Evolutionary conservation across 805 yeast species (phyloP).

Genomic region (Lipomyces spencermartinsiae): DNA sequence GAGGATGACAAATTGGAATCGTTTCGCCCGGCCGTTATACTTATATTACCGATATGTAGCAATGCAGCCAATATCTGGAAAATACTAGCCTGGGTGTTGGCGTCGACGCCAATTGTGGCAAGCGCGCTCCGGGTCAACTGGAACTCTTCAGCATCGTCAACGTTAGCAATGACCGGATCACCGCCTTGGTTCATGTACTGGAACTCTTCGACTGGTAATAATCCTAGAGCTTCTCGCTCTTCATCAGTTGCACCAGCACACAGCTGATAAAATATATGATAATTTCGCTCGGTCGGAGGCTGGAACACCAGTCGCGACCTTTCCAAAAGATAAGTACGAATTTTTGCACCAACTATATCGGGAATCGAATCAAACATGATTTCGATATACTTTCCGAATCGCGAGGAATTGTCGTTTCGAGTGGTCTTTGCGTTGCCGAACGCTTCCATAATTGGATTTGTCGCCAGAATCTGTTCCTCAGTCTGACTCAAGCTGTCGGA

Average conservation of each 20-base stretch:
- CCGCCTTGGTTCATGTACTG: constrained; percentile 92
- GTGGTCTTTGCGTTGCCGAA: constrained; percentile 98
- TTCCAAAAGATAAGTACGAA: constrained; percentile 90
- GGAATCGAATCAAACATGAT: constrained; percentile 78
- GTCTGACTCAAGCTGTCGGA: constrained; percentile 79
- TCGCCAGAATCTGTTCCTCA: constrained; percentile 92
- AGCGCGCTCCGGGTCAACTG: constrained; percentile 77
- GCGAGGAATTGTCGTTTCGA: constrained; percentile 95
- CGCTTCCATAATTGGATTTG: constrained; percentile 97
- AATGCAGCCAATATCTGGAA: constrained; percentile 85
- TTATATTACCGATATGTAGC: constrained; percentile 91
- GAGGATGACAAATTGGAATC: constrained; percentile 83
- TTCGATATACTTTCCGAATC: constrained; percentile 96
- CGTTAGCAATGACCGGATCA: constrained; percentile 66
- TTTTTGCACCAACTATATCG: constrained; percentile 90
- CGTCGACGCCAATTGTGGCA: constrained; percentile 73
- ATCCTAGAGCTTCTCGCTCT: constrained; percentile 62
- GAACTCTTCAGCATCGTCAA: constrained; percentile 85
- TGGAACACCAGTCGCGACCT: constrained; percentile 94
- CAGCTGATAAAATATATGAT: constrained; percentile 92
- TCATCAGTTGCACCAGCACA: constrained; percentile 67
- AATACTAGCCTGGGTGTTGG: constrained; percentile 65
- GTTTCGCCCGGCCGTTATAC: constrained; percentile 79
- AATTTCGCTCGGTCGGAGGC: constrained; percentile 88
- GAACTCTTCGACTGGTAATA: constrained; percentile 70